Percentiles rank a stretch among this genome's conserved stretches.
Evolutionary conservation across 139 green algal genomes (phyloP).

Genomic region (Chlorella sp.): DNA sequence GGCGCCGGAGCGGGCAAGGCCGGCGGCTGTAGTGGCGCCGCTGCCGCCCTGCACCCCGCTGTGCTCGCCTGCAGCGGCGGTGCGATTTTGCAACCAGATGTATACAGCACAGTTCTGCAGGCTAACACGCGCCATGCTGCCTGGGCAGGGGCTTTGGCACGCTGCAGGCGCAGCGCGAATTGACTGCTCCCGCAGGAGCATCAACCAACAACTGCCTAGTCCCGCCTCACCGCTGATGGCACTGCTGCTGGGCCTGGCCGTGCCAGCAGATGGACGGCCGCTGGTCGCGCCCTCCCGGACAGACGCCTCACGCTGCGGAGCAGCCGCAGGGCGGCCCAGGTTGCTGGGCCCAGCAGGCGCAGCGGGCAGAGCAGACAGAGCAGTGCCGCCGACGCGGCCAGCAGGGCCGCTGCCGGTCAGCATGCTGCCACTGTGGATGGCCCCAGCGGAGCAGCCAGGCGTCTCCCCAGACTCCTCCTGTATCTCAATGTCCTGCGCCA

Average conservation of each 20-base stretch:
- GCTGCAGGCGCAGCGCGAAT: no score
- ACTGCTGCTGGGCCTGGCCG: neutral
- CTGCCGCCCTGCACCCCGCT: constrained; percentile 27
- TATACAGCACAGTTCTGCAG: no score
- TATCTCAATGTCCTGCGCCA: neutral
- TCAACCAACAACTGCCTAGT: no score
- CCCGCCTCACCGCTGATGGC: constrained; percentile 6
- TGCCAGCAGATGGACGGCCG: neutral
- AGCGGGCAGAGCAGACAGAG: neutral
- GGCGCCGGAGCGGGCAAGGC: neutral
- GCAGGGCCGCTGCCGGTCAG: neutral
- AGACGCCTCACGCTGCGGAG: neutral
- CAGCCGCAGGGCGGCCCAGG: neutral
- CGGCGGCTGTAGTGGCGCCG: neutral
- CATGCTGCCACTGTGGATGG: constrained; percentile 2
- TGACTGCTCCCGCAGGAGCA: no score
- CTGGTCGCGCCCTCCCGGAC: neutral
- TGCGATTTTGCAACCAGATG: no score
- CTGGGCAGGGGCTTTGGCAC: no score
- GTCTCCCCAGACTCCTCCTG: constrained; percentile 6
- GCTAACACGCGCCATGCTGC: no score
- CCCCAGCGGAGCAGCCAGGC: neutral
- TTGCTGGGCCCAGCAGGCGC: constrained; percentile 3
- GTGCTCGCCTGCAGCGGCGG: constrained; percentile 8
- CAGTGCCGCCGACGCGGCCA: neutral